These are phyloP conservation scores for Globisporangium emineosum DNA, from an alignment of 352 stramenopile genomes.

Conservation along the genomic window DNA sequence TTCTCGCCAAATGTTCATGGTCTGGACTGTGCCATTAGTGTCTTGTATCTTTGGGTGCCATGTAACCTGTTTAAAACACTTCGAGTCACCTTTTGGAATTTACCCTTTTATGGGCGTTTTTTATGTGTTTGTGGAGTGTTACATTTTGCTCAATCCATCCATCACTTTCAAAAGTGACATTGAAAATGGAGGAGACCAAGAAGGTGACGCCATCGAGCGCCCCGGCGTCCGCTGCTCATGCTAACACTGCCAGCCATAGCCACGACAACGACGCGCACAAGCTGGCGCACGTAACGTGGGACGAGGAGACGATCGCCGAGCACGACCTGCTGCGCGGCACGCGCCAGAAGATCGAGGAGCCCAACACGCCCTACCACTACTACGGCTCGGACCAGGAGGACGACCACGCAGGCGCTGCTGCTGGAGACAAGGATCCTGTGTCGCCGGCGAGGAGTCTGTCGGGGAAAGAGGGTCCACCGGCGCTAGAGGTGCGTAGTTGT, in stretches of 20 bases:
- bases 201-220: not conserved
- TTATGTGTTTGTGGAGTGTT: not conserved
- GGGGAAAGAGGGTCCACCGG: constrained; percentile 32
- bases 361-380: constrained; percentile 90
- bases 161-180: not conserved
- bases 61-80: not conserved
- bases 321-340: constrained; percentile 91
- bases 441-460: constrained; percentile 55
- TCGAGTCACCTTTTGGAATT: not conserved
- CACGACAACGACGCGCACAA: not conserved
- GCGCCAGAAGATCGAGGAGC: constrained; percentile 93
- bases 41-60: no score
- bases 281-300: constrained; percentile 72
- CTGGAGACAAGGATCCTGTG: constrained; percentile 26
- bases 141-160: not conserved
- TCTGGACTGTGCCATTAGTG: no score
- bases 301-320: constrained; percentile 90
- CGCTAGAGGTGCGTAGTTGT: constrained; percentile 29
- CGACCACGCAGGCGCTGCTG: constrained; percentile 18
- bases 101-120: not conserved
- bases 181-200: constrained; percentile 2
- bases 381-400: constrained; percentile 31
- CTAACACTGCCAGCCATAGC: not conserved
- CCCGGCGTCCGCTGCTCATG: not conserved
- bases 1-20: no score